Percentiles rank a stretch among this genome's conserved stretches.
phyloP scores from a whole-genome alignment of 768 basidiomycete species.

The Megacollybia marginata region DNA sequence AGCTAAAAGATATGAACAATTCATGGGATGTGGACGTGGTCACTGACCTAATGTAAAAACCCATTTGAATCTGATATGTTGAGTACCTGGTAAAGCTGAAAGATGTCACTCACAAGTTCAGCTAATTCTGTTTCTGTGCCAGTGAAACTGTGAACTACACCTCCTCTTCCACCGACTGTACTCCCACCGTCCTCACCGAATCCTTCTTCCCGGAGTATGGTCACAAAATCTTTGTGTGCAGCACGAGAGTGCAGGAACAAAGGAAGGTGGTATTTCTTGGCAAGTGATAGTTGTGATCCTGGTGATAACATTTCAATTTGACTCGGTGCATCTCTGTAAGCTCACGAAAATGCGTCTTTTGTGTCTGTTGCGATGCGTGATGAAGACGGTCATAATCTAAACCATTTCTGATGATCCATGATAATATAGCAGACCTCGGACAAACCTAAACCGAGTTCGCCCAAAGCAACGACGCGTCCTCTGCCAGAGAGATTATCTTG shows the following conservation, averaged over 20 bases:
- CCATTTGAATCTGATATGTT: slow-evolving; percentile 65
- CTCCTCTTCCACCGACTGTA: slow-evolving; percentile 52
- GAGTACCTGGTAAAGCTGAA: not conserved
- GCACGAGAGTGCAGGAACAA: slow-evolving; percentile 77
- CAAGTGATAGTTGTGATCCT: slow-evolving; percentile 54
- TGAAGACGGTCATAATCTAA: slow-evolving; percentile 74
- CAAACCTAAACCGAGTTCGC: slow-evolving; percentile 75
- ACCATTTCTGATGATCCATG: not conserved
- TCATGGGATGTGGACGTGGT: not conserved
- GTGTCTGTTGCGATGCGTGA: slow-evolving; percentile 52
- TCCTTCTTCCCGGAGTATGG: slow-evolving; percentile 57
- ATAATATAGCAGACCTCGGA: not conserved
- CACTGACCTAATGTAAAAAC: slow-evolving; percentile 55
- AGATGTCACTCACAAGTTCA: slow-evolving; percentile 46
- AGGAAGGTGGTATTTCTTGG: slow-evolving; percentile 66
- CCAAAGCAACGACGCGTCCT: slow-evolving; percentile 63
- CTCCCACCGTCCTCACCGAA: slow-evolving; percentile 51
- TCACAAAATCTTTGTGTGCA: slow-evolving; percentile 65
- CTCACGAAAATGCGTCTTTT: slow-evolving; percentile 59
- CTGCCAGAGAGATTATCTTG: slow-evolving; percentile 36
- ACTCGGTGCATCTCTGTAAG: not conserved
- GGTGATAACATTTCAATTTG: not conserved
- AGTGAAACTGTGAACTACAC: slow-evolving; percentile 82
- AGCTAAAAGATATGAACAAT: slow-evolving; percentile 20
- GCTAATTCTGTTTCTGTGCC: slow-evolving; percentile 53